phyloP scores from a whole-genome alignment of 192 early-diverging fungal genomes.

The Rhizophagus sp. region DNA sequence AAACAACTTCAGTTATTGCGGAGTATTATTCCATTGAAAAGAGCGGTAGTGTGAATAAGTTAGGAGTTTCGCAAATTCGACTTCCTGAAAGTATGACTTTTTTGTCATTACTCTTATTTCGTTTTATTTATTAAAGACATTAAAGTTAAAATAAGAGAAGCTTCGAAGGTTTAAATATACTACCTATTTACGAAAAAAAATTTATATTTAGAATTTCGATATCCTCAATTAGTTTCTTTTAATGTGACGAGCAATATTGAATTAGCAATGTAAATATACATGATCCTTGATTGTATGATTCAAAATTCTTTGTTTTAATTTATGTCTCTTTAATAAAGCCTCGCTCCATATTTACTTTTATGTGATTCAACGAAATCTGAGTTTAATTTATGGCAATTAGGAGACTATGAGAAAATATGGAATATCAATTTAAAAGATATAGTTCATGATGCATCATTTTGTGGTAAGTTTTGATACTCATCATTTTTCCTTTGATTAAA shows the following conservation, averaged over 20 bases:
- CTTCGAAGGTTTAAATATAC: not conserved
- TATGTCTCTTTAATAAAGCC: not conserved
- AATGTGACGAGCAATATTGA: not conserved
- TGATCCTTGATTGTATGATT: not conserved
- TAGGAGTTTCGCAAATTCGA: not conserved
- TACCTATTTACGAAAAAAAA: too few relatives aligned
- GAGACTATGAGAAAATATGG: slow-evolving; percentile 5
- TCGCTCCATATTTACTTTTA: slow-evolving; percentile 2
- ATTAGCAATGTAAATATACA: not conserved
- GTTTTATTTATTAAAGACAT: not conserved
- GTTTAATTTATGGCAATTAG: not conserved
- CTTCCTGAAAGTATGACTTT: not conserved
- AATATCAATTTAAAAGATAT: not conserved
- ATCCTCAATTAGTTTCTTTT: not conserved
- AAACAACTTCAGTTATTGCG: not conserved
- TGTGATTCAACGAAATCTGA: not conserved
- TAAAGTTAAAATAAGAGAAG: not conserved
- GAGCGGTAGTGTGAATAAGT: not conserved
- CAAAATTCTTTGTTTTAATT: not conserved
- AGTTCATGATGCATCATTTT: not conserved
- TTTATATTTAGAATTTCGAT: not conserved
- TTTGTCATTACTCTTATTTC: not conserved
- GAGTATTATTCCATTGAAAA: not conserved
- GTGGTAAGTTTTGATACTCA: not conserved
- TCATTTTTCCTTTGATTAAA: not conserved